Conservation (phyloP, 257 asterid genomes). For the Ocimum tenuiflorum region DNA sequence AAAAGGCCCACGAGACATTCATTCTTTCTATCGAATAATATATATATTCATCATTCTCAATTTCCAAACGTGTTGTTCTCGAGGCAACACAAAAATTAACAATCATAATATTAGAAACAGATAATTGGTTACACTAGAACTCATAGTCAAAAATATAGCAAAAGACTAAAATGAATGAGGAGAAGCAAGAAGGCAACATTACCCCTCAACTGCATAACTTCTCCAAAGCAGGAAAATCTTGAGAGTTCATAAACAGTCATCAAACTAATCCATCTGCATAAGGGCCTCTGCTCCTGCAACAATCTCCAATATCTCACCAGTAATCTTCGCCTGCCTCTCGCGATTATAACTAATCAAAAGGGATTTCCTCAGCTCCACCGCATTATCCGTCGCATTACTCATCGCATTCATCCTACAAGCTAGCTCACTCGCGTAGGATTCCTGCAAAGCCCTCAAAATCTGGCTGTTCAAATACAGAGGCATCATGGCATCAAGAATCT, state of each 20-base stretch:
- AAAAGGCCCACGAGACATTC: too few species aligned
- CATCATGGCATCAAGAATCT: conserved; percentile 75
- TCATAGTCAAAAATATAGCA: background rate
- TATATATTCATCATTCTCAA: too few species aligned
- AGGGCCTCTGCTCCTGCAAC: conserved; percentile 73
- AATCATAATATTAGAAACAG: too few species aligned
- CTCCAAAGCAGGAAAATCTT: too few species aligned
- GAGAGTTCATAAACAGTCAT: too few species aligned
- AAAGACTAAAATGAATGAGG: background rate
- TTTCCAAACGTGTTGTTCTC: too few species aligned
- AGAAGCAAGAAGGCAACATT: background rate
- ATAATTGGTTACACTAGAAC: too few species aligned
- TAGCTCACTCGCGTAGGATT: conserved; percentile 73
- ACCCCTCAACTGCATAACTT: background rate
- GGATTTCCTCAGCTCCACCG: conserved; percentile 47
- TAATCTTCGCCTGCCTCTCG: conserved; percentile 66
- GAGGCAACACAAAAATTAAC: too few species aligned
- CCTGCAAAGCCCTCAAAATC: conserved; percentile 72
- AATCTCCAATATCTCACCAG: conserved; percentile 62
- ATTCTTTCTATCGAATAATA: too few species aligned
- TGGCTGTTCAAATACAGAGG: conserved; percentile 76
- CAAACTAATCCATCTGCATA: conserved; percentile 4
- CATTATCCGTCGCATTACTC: conserved; percentile 70
- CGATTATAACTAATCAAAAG: conserved; percentile 60
- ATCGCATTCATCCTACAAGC: conserved; percentile 74